A percentile compares a stretch with the other conserved stretches of the same genome.
Evolutionary conservation across 768 basidiomycete species (phyloP).

Genomic region (Hygrophorus russula): DNA sequence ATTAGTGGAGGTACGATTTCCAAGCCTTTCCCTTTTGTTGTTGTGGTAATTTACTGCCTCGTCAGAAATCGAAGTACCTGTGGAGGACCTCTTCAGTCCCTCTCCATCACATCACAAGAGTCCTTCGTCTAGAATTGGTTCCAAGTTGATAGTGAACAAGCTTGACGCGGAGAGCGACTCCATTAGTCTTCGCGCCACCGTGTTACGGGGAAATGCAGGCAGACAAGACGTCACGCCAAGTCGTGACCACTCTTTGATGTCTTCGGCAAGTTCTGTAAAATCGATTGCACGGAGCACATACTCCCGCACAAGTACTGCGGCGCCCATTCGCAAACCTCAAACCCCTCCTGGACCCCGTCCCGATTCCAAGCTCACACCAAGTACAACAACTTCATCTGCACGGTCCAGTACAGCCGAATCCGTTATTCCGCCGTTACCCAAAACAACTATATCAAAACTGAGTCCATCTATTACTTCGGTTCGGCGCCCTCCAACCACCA

Average conservation of each 20-base stretch:
- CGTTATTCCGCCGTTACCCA: too few species aligned
- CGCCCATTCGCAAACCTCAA: not conserved
- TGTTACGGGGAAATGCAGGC: slow-evolving; percentile 24
- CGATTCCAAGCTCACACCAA: slow-evolving; percentile 66
- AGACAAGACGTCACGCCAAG: slow-evolving; percentile 9
- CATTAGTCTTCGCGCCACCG: slow-evolving; percentile 32
- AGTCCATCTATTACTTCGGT: not conserved
- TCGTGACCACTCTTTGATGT: slow-evolving; percentile 2
- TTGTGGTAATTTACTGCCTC: not conserved
- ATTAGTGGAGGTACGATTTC: slow-evolving; percentile 61
- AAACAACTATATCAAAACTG: too few species aligned
- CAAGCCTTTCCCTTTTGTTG: not conserved
- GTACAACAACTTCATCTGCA: slow-evolving; percentile 11
- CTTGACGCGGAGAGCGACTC: slow-evolving; percentile 28
- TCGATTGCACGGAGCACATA: slow-evolving; percentile 33
- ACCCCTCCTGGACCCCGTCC: slow-evolving; percentile 27
- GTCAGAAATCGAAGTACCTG: slow-evolving; percentile 68
- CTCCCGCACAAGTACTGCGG: slow-evolving; percentile 4
- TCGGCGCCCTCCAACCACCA: not conserved
- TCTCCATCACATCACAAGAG: slow-evolving; percentile 16
- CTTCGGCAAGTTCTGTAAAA: slow-evolving; percentile 29
- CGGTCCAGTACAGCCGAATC: slow-evolving; percentile 11
- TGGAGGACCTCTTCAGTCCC: slow-evolving; percentile 59
- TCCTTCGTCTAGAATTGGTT: slow-evolving; percentile 15
- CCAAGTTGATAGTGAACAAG: slow-evolving; percentile 14